Percentiles rank a stretch among this genome's conserved stretches.
Evolutionary conservation across 306 rosid genomes (phyloP).

Genomic region (Trifolium fragiferum): DNA sequence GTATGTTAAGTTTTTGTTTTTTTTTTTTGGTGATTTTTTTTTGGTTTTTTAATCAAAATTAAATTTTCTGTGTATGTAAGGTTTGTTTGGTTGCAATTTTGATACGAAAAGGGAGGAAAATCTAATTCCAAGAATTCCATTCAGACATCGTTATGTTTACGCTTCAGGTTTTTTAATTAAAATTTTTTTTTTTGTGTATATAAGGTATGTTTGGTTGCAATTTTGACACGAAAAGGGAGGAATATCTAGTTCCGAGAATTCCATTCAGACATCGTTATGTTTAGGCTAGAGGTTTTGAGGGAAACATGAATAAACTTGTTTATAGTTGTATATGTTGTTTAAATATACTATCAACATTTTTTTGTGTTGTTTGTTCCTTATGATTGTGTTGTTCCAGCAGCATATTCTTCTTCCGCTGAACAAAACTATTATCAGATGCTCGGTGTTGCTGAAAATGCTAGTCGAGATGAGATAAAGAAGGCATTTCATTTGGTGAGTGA

Average conservation of each 20-base stretch:
- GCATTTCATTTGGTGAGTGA: conserved; percentile 75
- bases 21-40: conserved; percentile 11
- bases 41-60: too few relatives aligned
- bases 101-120: conserved; percentile 44
- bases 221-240: conserved; percentile 46
- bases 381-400: conserved; percentile 59
- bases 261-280: conserved; percentile 55
- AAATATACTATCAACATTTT: neutral
- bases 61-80: conserved; percentile 45
- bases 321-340: neutral
- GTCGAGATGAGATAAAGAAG: conserved; percentile 76
- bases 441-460: conserved; percentile 69
- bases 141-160: conserved; percentile 58
- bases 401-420: conserved; percentile 50
- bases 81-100: conserved; percentile 52
- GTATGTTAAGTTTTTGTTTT: conserved; percentile 38
- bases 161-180: conserved; percentile 59
- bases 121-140: conserved; percentile 36
- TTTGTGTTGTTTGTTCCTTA: conserved; percentile 2
- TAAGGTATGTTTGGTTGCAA: conserved; percentile 58
- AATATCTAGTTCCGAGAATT: conserved; percentile 33
- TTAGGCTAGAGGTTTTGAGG: conserved; percentile 70
- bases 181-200: conserved; percentile 16
- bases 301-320: conserved; percentile 14
- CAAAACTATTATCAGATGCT: conserved; percentile 75